Evolutionary conservation across 148 eudicot genomes (phyloP).

Genomic region (Camellia granthamiana): DNA sequence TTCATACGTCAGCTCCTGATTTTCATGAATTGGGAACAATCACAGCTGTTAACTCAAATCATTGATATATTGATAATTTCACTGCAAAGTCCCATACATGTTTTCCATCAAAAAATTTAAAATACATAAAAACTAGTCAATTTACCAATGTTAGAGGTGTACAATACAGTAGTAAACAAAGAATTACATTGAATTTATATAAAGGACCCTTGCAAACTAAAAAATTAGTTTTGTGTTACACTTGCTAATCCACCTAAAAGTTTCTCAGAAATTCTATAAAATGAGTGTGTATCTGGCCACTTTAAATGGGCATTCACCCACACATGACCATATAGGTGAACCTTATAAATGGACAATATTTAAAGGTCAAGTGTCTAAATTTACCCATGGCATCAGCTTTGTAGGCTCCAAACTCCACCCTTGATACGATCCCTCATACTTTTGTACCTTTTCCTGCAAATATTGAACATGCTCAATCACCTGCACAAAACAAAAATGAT

Average conservation of each 20-base stretch:
- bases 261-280: too few relatives aligned
- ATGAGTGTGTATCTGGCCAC: too few relatives aligned
- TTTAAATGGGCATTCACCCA: not conserved
- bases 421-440: slow-evolving; percentile 82
- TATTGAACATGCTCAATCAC: slow-evolving; percentile 84
- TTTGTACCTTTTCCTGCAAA: slow-evolving; percentile 80
- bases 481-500: slow-evolving; percentile 34
- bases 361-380: slow-evolving; percentile 13
- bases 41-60: too few relatives aligned
- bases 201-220: not conserved
- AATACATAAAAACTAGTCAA: too few relatives aligned
- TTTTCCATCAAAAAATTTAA: not conserved
- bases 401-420: slow-evolving; percentile 76
- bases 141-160: too few relatives aligned
- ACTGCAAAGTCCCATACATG: not conserved
- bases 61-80: not conserved
- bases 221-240: not conserved
- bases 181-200: not conserved
- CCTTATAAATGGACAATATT: not conserved
- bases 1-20: too few relatives aligned
- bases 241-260: not conserved
- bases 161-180: not conserved
- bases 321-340: not conserved
- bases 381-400: slow-evolving; percentile 95
- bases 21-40: too few relatives aligned